Base-by-base conservation (phyloP, 2,329 filamentous ascomycete species). In the Plenodomus lindquistii region DNA sequence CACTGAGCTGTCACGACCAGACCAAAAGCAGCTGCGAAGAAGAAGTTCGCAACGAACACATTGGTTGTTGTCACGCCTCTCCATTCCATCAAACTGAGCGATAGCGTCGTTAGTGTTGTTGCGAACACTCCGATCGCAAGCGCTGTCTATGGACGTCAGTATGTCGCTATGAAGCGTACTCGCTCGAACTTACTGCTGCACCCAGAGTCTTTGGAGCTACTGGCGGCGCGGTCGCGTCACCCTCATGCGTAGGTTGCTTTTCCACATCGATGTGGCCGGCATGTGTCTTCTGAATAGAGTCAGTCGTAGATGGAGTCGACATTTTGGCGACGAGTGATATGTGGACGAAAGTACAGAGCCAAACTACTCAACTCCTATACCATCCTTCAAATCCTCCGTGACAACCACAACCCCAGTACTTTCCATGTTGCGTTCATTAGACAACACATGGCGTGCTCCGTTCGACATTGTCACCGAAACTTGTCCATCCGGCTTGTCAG, bases 1-100 rank as follows among this genome's bases (percentile, higher is more conserved):
- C 80, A 83, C 55, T 83, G 79, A 4, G 81, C 81, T 0, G 79
- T 78, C 1, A 84, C 68, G 0, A 83, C 69, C 51, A 84, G 73
- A 0, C 79, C 80, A 42, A 83, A 73, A 0, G 76, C 79, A 3
- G 73, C 73, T 3, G 75, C 67, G 50, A 81, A 81, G 67, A 81
- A 82, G 67, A 82, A 80, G 51, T 82, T 80, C 3, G 73, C 80
- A 29, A 83, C 74, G 54, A 77, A 82, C 2, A 79, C 77, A 44
- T 81, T 82, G 1, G 73, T 75, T 2, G 72, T 77, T 0, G 73
- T 76, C 0, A 83, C 74, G 8, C 77, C 78, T 31, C 81, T 72
- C 70, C 74, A 82, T 59, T 80, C 80, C 79, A 83, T 82, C 40
- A 83, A 61, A n/a, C 75, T 75, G 1, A 82, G 65, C 0, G 79